Evolutionary conservation across 257 asterid genomes (phyloP).

Genomic region (Salvia hispanica): DNA sequence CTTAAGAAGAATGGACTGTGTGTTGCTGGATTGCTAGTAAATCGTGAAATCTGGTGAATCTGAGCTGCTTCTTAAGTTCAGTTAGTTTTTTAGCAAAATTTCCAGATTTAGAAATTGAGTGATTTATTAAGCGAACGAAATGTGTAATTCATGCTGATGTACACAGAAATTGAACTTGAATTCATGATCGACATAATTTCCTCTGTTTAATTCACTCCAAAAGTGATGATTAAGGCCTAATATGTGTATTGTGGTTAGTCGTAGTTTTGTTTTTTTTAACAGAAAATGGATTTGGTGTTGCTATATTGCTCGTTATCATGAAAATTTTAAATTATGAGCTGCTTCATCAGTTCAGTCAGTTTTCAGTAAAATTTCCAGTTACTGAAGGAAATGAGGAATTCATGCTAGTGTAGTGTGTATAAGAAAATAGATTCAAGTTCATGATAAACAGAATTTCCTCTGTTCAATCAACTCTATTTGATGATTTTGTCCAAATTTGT

Average conservation of each 20-base stretch:
- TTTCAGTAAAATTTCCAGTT: neutral
- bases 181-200: neutral
- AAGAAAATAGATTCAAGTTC: constrained; percentile 4
- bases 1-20: neutral
- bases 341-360: neutral
- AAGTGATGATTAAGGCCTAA: constrained; percentile 6
- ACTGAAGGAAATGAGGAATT: neutral
- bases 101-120: neutral
- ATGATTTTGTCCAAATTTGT: neutral
- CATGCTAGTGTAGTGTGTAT: neutral
- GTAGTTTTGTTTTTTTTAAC: too few species aligned
- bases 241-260: neutral
- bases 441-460: neutral
- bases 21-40: neutral
- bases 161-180: neutral
- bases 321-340: neutral
- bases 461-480: neutral
- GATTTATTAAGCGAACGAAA: neutral
- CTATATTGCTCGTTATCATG: too few species aligned
- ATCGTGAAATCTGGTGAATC: neutral
- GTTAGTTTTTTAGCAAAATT: neutral
- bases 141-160: neutral
- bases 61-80: neutral
- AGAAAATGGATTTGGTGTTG: too few species aligned
- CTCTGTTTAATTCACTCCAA: neutral